These are phyloP conservation scores for Nemania sp. DNA, from an alignment of 2,329 filamentous ascomycete genomes.

Conservation along the genomic window DNA sequence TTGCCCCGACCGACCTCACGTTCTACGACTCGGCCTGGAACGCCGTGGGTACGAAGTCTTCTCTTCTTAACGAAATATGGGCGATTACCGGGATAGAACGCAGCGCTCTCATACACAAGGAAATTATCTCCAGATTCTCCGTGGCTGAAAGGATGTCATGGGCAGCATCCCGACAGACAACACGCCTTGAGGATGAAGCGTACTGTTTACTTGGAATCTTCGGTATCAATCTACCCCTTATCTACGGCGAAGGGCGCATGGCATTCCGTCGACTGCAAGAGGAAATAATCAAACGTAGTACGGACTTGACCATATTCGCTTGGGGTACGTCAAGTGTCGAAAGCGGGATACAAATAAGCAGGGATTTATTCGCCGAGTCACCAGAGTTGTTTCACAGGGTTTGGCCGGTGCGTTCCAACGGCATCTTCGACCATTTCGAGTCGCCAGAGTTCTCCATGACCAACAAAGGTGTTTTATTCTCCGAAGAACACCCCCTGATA, in stretches of 20 bases:
- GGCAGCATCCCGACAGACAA: conserved; percentile 33
- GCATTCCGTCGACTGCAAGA: conserved; percentile 34
- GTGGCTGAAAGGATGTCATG: conserved; percentile 33
- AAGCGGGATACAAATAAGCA: neutral
- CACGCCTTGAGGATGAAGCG: conserved; percentile 34
- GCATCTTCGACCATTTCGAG: too few species aligned
- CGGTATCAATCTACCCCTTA: conserved; percentile 36
- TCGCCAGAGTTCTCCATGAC: conserved; percentile 8
- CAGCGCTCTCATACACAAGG: conserved; percentile 9
- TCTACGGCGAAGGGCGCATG: conserved; percentile 36
- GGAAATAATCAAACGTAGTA: conserved; percentile 31
- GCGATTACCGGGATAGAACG: conserved; percentile 27
- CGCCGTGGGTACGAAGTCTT: conserved; percentile 26
- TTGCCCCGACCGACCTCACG: conserved; percentile 24
- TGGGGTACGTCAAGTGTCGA: conserved; percentile 22
- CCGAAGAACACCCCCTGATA: too few species aligned
- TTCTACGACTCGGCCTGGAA: conserved; percentile 30
- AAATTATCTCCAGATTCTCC: conserved; percentile 13
- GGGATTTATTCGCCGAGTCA: conserved; percentile 8
- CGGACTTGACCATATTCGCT: conserved; percentile 32
- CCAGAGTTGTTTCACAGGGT: neutral
- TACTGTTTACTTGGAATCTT: conserved; percentile 38
- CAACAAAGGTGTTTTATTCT: conserved; percentile 12
- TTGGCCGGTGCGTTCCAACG: neutral
- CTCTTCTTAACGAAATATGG: conserved; percentile 17